Percentiles rank a stretch among this genome's conserved stretches.
Conservation (phyloP, 83 land plant species). For the Thuja plicata region DNA sequence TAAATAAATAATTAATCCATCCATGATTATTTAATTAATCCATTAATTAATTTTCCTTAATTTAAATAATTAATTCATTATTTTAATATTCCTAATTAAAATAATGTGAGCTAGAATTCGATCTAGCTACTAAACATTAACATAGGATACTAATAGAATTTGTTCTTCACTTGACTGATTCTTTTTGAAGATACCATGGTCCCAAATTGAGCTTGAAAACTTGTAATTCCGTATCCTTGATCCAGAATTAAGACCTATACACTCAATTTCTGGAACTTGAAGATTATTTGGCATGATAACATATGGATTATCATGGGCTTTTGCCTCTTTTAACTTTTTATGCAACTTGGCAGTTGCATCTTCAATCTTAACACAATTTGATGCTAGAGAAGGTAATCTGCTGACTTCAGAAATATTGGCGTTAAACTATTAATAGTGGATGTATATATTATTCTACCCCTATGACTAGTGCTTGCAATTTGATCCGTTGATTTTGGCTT, state of each 20-base stretch:
- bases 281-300: slow-evolving; percentile 60
- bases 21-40: too few relatives aligned
- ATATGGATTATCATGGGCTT: slow-evolving; percentile 36
- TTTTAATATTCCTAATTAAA: too few relatives aligned
- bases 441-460: background rate
- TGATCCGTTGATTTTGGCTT: slow-evolving; percentile 57
- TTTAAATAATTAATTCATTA: too few relatives aligned
- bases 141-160: too few relatives aligned
- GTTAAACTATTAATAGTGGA: slow-evolving; percentile 26
- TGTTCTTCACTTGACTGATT: too few relatives aligned
- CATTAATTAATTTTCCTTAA: too few relatives aligned
- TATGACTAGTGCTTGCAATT: slow-evolving; percentile 21
- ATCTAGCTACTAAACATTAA: too few relatives aligned
- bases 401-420: slow-evolving; percentile 19
- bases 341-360: slow-evolving; percentile 27
- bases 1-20: too few relatives aligned
- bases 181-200: too few relatives aligned
- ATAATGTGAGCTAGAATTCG: too few relatives aligned
- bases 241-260: slow-evolving; percentile 57
- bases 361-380: slow-evolving; percentile 24
- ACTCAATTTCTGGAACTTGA: slow-evolving; percentile 59
- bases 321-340: slow-evolving; percentile 47
- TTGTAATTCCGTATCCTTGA: too few relatives aligned
- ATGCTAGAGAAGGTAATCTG: slow-evolving; percentile 21
- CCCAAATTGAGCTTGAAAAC: too few relatives aligned